Percentiles rank a stretch among this genome's conserved stretches.
These are phyloP conservation scores for Antrodiella citrinella DNA, from an alignment of 768 basidiomycete genomes.

Conservation along the genomic window DNA sequence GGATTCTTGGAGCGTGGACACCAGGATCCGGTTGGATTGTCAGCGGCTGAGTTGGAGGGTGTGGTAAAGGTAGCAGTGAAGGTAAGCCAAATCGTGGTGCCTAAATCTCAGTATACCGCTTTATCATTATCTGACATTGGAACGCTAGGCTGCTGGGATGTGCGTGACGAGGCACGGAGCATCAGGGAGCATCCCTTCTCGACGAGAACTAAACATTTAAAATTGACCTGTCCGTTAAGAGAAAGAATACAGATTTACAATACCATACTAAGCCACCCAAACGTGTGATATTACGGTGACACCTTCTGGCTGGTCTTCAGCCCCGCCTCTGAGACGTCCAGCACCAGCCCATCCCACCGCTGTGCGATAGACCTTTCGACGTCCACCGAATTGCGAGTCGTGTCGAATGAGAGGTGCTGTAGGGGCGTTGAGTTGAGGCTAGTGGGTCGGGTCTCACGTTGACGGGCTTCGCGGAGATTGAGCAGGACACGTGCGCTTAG, in stretches of 20 bases:
- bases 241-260: no score
- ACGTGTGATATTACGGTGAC: no score
- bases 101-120: constrained; percentile 3
- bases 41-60: constrained; percentile 2
- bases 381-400: neutral
- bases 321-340: neutral
- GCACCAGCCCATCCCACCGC: neutral
- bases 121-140: neutral
- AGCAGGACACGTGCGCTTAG: constrained; percentile 3
- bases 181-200: neutral
- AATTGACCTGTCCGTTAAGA: no score
- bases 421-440: neutral
- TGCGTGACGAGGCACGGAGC: neutral
- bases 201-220: no score
- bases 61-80: constrained; percentile 28
- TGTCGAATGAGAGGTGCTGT: neutral
- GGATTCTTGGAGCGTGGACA: constrained; percentile 40
- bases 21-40: neutral
- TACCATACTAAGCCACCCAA: no score
- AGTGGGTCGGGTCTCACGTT: neutral
- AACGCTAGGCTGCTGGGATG: neutral
- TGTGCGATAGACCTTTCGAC: neutral
- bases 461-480: constrained; percentile 1
- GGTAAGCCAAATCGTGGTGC: constrained; percentile 34
- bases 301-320: neutral